Conservation (phyloP, 768 basidiomycete species). For the Hypsizygus marmoreus region DNA sequence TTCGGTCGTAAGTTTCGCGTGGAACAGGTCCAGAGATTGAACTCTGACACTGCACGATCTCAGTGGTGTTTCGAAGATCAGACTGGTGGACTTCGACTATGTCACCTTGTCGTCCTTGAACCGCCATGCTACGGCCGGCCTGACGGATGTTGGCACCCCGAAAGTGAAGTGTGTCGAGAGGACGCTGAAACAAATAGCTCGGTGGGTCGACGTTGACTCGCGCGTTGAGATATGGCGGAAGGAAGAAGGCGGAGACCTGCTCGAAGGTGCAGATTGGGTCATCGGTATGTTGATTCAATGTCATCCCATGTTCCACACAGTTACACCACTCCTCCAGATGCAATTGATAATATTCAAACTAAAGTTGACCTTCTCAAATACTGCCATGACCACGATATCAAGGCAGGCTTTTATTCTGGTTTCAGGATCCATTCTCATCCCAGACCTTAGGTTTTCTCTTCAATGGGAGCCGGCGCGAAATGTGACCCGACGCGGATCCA, state of each 20-base stretch:
- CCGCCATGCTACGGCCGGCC: slow-evolving; percentile 86
- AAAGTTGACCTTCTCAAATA: slow-evolving; percentile 93
- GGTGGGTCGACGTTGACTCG: slow-evolving; percentile 87
- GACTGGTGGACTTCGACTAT: slow-evolving; percentile 94
- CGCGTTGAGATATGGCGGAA: slow-evolving; percentile 86
- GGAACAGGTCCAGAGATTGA: background rate
- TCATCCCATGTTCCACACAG: background rate
- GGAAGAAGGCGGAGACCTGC: slow-evolving; percentile 69
- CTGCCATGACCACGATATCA: slow-evolving; percentile 79
- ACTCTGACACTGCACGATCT: slow-evolving; percentile 4
- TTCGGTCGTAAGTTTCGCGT: slow-evolving; percentile 70
- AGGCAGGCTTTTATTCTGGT: slow-evolving; percentile 45
- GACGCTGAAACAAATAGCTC: slow-evolving; percentile 68
- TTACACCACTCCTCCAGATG: slow-evolving; percentile 53
- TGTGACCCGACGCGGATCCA: slow-evolving; percentile 93
- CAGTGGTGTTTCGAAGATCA: slow-evolving; percentile 75
- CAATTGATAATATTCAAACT: slow-evolving; percentile 96
- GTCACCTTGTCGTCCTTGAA: slow-evolving; percentile 95
- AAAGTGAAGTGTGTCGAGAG: slow-evolving; percentile 83
- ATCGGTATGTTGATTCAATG: slow-evolving; percentile 56
- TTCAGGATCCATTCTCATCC: background rate
- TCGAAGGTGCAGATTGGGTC: slow-evolving; percentile 93
- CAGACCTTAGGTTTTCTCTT: slow-evolving; percentile 82
- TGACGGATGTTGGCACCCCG: slow-evolving; percentile 90
- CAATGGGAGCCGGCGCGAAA: slow-evolving; percentile 97